Percentiles rank a stretch among this genome's conserved stretches.
phyloP scores from a whole-genome alignment of 768 basidiomycete species.

The Pisolithus albus region DNA sequence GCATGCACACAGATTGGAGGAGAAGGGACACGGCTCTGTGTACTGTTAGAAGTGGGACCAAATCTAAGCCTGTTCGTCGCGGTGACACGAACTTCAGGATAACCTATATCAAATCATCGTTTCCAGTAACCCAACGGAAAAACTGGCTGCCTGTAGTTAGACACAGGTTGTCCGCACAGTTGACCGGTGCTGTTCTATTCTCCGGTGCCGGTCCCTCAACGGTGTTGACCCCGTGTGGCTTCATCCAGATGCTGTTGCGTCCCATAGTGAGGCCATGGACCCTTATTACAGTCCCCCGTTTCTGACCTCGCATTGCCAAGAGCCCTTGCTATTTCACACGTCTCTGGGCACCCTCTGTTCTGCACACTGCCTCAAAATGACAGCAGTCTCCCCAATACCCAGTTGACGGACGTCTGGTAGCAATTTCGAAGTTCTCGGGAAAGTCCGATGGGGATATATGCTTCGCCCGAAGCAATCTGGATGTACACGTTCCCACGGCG shows the following conservation, averaged over 20 bases:
- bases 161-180: conserved; percentile 13
- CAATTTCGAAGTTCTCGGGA: conserved; percentile 40
- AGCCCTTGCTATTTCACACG: conserved; percentile 36
- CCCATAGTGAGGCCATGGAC: conserved; percentile 31
- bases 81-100: not conserved
- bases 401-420: conserved; percentile 43
- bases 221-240: not conserved
- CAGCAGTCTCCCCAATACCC: conserved; percentile 41
- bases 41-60: conserved; percentile 22
- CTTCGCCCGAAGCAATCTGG: conserved; percentile 39
- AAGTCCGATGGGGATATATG: conserved; percentile 58
- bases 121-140: conserved; percentile 19
- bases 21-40: conserved; percentile 13
- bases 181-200: conserved; percentile 24
- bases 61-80: not conserved
- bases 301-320: conserved; percentile 35
- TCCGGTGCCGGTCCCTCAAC: conserved; percentile 20
- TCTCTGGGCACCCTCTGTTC: conserved; percentile 42
- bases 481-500: conserved; percentile 41
- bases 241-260: conserved; percentile 25
- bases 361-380: conserved; percentile 48
- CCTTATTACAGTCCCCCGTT: conserved; percentile 32
- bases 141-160: conserved; percentile 31
- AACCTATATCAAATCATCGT: not conserved
- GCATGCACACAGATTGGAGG: conserved; percentile 19